These are phyloP conservation scores for Coniferiporia sulphurascens DNA, from an alignment of 1,284 basidiomycete species.

Conservation along the genomic window DNA sequence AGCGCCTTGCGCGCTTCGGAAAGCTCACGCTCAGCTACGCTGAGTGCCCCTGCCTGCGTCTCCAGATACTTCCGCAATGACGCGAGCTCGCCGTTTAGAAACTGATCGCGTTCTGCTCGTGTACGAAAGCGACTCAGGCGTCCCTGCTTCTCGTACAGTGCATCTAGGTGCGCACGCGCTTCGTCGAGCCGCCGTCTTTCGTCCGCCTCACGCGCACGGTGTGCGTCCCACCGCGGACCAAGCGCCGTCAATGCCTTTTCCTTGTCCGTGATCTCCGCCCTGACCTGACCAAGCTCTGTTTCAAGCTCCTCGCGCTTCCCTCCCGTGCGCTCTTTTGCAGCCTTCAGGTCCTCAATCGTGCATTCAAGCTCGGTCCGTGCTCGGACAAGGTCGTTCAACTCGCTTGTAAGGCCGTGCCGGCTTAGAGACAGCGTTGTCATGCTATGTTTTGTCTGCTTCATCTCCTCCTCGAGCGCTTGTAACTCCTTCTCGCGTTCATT, in stretches of 20 bases:
- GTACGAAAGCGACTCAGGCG: conserved; percentile 83
- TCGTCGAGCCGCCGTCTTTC: conserved; percentile 73
- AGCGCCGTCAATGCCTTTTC: conserved; percentile 60
- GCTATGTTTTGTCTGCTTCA: conserved; percentile 66
- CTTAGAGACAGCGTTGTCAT: conserved; percentile 67
- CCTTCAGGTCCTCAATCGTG: conserved; percentile 74
- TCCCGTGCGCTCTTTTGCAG: conserved; percentile 55
- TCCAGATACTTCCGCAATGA: conserved; percentile 56
- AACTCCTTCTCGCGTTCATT: conserved; percentile 81
- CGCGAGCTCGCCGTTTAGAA: conserved; percentile 68
- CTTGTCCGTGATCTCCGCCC: conserved; percentile 56
- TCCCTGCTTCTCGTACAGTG: conserved; percentile 85
- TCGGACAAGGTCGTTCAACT: conserved; percentile 76
- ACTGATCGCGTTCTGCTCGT: conserved; percentile 77
- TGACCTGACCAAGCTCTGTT: conserved; percentile 59
- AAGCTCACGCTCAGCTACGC: conserved; percentile 43
- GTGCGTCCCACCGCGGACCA: conserved; percentile 61
- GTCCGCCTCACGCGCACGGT: conserved; percentile 51
- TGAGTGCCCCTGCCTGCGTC: conserved; percentile 47
- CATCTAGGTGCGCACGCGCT: conserved; percentile 61
- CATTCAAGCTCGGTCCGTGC: conserved; percentile 79
- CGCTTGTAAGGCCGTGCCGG: conserved; percentile 68
- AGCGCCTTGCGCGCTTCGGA: conserved; percentile 42
- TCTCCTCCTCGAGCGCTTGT: conserved; percentile 72
- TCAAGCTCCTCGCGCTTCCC: conserved; percentile 62